Evolutionary conservation across 352 stramenopile genomes (phyloP), one percentile per base, ranked within the genome.

Genomic region (Pythium monospermum): DNA sequence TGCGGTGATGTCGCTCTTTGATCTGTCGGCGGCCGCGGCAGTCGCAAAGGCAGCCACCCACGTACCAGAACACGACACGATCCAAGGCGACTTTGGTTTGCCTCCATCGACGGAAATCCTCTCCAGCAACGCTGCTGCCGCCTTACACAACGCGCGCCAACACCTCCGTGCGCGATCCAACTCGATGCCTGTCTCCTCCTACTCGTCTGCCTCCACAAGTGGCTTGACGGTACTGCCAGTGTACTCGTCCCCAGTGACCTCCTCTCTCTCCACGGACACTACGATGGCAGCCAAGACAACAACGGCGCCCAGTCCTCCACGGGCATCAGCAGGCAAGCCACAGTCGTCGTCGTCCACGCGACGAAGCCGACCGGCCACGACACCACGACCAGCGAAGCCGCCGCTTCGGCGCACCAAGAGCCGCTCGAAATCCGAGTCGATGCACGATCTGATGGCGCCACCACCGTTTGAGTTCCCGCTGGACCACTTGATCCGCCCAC

Each of bases 131-230:
- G 23, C 40, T 5, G 10, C 18, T 8, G 23, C 40, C 5, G 10
- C 18, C 13, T 36, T 41, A 21, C 22, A 30, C 25, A 43, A 42
- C 27, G 26, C 46, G 12, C 39, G 50, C 0, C 52, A 69, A 18
- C 70, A 78, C 16, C 32, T 82, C 28, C 71, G 81, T 6, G 74
- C 73, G 12, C 69, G 81, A 2, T 92, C 81, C 25, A 90, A 92
- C 40, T 92, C 81, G 28, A 85, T 90, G 67, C 81, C 81, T 0
- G 66, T 89, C 6, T 68, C 66, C 1, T 69, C 73, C 39, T 59
- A 44, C 6, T 54, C 53, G 21, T 8, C 53, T 0, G 35, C 27
- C 23, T 53, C 2, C 43, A 40, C n/a, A n/a, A n/a, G n/a, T n/a
- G n/a, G n/a, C n/a, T n/a, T n/a, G n/a, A n/a, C n/a, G n/a, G n/a